These are phyloP conservation scores for Neonectria sp. DNA, from an alignment of 2,329 filamentous ascomycete species.

Conservation along the genomic window DNA sequence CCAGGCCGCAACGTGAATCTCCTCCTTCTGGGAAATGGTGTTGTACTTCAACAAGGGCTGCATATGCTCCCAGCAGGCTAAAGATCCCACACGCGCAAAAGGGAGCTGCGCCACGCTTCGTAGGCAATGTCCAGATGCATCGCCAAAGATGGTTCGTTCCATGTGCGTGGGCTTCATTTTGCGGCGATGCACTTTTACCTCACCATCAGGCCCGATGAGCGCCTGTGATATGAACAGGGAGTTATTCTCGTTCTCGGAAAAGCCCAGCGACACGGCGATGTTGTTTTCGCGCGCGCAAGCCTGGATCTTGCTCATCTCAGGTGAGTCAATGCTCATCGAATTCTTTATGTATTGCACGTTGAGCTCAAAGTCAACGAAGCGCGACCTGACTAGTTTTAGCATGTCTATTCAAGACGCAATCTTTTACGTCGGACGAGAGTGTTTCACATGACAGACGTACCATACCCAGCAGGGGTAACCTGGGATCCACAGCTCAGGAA, in stretches of 20 bases:
- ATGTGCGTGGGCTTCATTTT: conserved; percentile 68
- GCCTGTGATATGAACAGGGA: conserved; percentile 61
- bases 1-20: conserved; percentile 64
- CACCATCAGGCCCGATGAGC: conserved; percentile 58
- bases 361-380: conserved; percentile 37
- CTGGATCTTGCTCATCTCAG: conserved; percentile 55
- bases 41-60: conserved; percentile 64
- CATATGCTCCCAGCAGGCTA: conserved; percentile 65
- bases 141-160: conserved; percentile 64
- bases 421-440: no score
- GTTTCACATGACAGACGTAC: conserved; percentile 42
- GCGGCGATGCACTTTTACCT: conserved; percentile 56
- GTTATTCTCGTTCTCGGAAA: conserved; percentile 55
- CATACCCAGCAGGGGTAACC: conserved; percentile 63
- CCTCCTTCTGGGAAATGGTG: conserved; percentile 56
- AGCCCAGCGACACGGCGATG: conserved; percentile 59
- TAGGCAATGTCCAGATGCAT: conserved; percentile 56
- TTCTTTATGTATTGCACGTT: conserved; percentile 56
- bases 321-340: conserved; percentile 55
- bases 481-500: conserved; percentile 67
- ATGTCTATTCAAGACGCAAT: no score
- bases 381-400: conserved; percentile 35
- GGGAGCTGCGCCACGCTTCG: conserved; percentile 54
- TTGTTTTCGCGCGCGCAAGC: conserved; percentile 49
- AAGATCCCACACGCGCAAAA: conserved; percentile 57